phyloP scores from a whole-genome alignment of 257 asterid genomes.

The Solanum paucissectum region DNA sequence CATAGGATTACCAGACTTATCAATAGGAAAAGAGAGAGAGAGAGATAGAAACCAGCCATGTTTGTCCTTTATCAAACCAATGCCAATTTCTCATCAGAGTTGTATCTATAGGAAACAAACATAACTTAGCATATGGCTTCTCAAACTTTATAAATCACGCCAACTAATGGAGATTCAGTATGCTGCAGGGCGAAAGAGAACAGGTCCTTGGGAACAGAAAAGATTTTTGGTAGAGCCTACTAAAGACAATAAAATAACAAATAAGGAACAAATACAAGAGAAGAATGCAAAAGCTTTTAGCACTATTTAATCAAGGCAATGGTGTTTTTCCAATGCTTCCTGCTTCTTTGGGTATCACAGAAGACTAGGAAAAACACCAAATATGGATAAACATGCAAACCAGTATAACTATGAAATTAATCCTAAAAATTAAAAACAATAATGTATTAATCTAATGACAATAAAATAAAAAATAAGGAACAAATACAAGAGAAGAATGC shows the following conservation, averaged over 20 bases:
- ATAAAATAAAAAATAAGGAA: background rate
- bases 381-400: background rate
- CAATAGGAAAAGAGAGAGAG: background rate
- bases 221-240: background rate
- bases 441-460: background rate
- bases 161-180: background rate
- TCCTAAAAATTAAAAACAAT: background rate
- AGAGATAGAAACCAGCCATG: background rate
- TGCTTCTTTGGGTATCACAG: background rate
- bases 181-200: background rate
- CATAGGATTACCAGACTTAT: background rate
- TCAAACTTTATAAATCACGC: background rate
- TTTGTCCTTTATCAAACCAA: background rate
- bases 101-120: background rate
- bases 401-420: background rate
- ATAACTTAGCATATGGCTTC: background rate
- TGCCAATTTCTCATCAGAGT: background rate
- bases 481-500: background rate
- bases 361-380: background rate
- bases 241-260: background rate
- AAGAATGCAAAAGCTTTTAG: background rate
- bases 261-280: background rate
- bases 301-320: background rate
- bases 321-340: background rate
- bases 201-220: background rate